Evolutionary conservation across 371 early-diverging fungal species (phyloP).

Genomic region (Entomophthora muscae): DNA sequence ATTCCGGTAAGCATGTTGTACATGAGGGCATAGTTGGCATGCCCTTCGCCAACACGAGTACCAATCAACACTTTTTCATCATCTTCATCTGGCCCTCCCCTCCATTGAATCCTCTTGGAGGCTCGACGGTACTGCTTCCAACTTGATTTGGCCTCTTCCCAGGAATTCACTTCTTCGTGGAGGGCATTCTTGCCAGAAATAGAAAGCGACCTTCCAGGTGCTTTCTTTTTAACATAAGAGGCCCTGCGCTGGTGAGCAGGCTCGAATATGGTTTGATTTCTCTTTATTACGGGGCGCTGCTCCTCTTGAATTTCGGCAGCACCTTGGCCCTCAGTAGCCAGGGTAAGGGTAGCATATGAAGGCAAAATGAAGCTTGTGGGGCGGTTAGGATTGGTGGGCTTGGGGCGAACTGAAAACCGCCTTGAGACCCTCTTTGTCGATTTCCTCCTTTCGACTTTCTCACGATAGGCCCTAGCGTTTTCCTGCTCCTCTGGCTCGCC

Average conservation of each 20-base stretch:
- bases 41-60: conserved; percentile 41
- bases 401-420: background rate
- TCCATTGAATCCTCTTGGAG: conserved; percentile 14
- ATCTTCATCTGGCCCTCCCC: conserved; percentile 24
- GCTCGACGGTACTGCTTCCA: conserved; percentile 12
- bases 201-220: background rate
- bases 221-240: background rate
- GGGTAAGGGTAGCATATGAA: conserved; percentile 7
- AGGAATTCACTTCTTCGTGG: background rate
- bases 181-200: background rate
- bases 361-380: conserved; percentile 5
- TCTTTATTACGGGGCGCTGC: background rate
- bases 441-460: background rate
- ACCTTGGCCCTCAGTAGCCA: background rate
- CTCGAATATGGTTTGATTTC: conserved; percentile 1
- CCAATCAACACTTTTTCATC: conserved; percentile 35
- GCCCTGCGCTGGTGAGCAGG: background rate
- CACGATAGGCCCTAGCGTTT: background rate
- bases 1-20: conserved; percentile 95
- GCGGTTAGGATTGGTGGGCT: background rate
- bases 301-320: background rate
- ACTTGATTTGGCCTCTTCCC: conserved; percentile 12
- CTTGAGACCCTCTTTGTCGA: background rate
- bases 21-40: conserved; percentile 71
- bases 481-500: background rate